A percentile compares a stretch with the other conserved stretches of the same genome.
Conservation (phyloP, 371 early-diverging fungal species). For the Lichtheimia corymbifera region DNA sequence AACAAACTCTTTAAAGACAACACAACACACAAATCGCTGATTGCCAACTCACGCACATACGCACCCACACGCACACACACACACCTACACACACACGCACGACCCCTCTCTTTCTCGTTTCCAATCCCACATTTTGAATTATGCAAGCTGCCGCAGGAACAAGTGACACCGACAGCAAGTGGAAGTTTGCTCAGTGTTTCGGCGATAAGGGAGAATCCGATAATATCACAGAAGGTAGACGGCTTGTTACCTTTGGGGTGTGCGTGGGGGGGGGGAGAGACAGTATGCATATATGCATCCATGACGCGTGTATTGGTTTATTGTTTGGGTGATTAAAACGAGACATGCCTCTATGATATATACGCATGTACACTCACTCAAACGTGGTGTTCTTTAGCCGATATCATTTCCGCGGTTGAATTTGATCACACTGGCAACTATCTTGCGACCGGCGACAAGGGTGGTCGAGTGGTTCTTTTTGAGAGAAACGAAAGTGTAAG, state of each 20-base stretch:
- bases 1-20: too few relatives aligned
- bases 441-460: slow-evolving; percentile 91
- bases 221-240: slow-evolving; percentile 95
- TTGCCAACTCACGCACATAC: too few relatives aligned
- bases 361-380: too few relatives aligned
- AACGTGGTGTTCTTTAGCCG: slow-evolving; percentile 56
- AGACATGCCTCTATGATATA: too few relatives aligned
- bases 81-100: too few relatives aligned
- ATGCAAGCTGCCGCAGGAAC: slow-evolving; percentile 10
- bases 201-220: slow-evolving; percentile 98
- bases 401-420: slow-evolving; percentile 95
- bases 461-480: slow-evolving; percentile 90
- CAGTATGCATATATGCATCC: background rate
- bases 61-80: too few relatives aligned
- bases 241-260: background rate
- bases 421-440: slow-evolving; percentile 92
- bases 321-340: too few relatives aligned
- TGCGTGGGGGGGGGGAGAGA: background rate
- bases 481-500: slow-evolving; percentile 86
- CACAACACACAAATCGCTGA: too few relatives aligned
- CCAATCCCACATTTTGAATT: slow-evolving; percentile 1
- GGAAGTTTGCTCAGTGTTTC: slow-evolving; percentile 98
- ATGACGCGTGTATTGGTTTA: slow-evolving; percentile 4
- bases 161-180: slow-evolving; percentile 35
- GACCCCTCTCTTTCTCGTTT: too few relatives aligned